Evolutionary conservation across 2,329 filamentous ascomycete species (phyloP), one percentile per base, ranked within the genome.

Genomic region (Pseudogymnoascus sp.): DNA sequence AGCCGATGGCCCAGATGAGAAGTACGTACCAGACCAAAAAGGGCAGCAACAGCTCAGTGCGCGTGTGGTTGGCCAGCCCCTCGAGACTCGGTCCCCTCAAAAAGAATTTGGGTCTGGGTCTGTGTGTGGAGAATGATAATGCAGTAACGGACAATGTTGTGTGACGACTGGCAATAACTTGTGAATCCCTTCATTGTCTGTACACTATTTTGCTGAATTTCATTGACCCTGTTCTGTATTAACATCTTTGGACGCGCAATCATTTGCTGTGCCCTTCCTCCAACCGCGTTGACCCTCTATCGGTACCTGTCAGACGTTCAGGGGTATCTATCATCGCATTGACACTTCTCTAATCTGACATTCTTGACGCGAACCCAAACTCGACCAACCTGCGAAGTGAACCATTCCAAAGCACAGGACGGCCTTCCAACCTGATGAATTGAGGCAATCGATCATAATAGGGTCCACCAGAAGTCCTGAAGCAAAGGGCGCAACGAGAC

Each of bases 41-140:
- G 41, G 41, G 41, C 41, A 47, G 41, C 41, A 47, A 9, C 6
- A 47, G 41, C 41, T 22, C 47, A 54, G 43, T 54, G 43, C 43
- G 43, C 43, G n/a, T 54, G 43, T 54, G 47, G 47, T 54, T 54
- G 47, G 47, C 47, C 47, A 54, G 47, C 47, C 47, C 28, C 47
- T 54, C 47, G 9, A 54, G 47, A 54, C 47, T 54, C 47, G 47
- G 47, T 32, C 47, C 47, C 47, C 32, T 28, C 22, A 25, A 32
- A 32, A 54, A 54, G 47, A 54, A 18, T 54, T 54, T 54, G 43
- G 43, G 25, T 12, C 22, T 28, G 14, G 41, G 41, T 47, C 41
- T 22, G 41, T 54, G 43, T 18, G 43, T 54, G n/a, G 43, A 32
- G 25, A 32, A 12, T 54, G 43, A 32, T 54, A 54, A 54, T 54